phyloP scores from a whole-genome alignment of 75 land plant species.

The Chamaecyparis obtusa region DNA sequence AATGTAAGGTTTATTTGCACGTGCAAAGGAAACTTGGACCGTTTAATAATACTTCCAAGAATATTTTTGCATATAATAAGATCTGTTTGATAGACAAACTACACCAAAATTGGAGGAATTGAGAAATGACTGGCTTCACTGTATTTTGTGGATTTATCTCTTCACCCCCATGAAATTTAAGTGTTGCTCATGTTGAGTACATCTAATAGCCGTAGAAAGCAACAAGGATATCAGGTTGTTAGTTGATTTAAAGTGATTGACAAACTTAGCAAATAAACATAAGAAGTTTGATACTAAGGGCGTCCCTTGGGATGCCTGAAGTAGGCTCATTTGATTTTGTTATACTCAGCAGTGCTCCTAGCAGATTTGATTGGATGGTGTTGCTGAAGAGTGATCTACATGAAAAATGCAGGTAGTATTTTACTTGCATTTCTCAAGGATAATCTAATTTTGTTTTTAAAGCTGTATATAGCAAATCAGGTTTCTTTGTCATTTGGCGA shows the following conservation, averaged over 20 bases:
- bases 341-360: too few species aligned
- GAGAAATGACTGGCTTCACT: background rate
- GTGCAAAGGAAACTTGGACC: background rate
- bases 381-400: too few species aligned
- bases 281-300: background rate
- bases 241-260: background rate
- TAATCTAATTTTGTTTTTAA: too few species aligned
- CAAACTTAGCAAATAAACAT: background rate
- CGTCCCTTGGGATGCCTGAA: too few species aligned
- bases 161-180: background rate
- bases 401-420: too few species aligned
- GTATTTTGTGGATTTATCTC: background rate
- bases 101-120: background rate
- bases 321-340: too few species aligned
- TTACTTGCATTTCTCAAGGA: too few species aligned
- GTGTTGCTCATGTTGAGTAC: background rate
- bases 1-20: constrained; percentile 4
- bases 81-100: background rate
- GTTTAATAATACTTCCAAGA: background rate
- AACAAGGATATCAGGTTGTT: background rate
- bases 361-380: too few species aligned
- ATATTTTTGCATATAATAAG: background rate
- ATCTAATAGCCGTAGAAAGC: background rate
- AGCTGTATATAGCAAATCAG: too few species aligned
- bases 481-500: too few species aligned